Base-by-base conservation (phyloP, 2,329 filamentous ascomycete genomes). In the Pseudopyricularia javanii region DNA sequence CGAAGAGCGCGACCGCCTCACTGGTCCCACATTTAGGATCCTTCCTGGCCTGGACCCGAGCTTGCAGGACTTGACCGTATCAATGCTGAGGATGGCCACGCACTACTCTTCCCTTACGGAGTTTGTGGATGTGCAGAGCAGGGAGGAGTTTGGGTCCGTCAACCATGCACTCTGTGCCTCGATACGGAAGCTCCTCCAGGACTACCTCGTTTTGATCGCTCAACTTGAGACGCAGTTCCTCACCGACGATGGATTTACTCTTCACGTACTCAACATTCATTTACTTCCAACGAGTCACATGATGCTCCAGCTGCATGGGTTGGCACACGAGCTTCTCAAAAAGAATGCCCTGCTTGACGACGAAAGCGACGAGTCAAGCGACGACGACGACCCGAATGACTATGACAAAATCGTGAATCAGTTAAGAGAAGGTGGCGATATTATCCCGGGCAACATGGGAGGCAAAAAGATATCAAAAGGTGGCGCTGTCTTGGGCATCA, bases 161-260 rank as follows among this genome's bases (percentile, higher is more conserved):
- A 97, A 94, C 64, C 93, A 98, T 69, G 91, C 93, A 1, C 74
- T 98, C 32, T 97, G 93, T 67, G 91, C 93, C n/a, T 87, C 91
- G 7, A 89, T 98, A 61, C 82, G 93, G 56, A 94, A 88, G 64
- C 76, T 94, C 47, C 71, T 98, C 28, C 93, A 95, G 55, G 93
- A 98, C 66, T 98, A 97, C 64, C 74, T 97, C 54, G 83, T 95
- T 53, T 80, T 98, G 68, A 82, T 97, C 62, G 90, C 90, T 17
- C 93, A 98, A 66, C 74, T 98, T 33, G 93, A 98, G 68, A 88
- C 89, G 53, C 91, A 97, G 62, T 87, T 94, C 59, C 75, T 97
- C 51, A 95, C 88, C 15, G 95, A 91, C 64, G 78, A 87, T 33
- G 82, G 80, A 7, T 97, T 98, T 63, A 98, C 93, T 0, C 72